These are phyloP conservation scores for Diaporthe longicolla DNA, from an alignment of 2,329 filamentous ascomycete species.

Conservation along the genomic window DNA sequence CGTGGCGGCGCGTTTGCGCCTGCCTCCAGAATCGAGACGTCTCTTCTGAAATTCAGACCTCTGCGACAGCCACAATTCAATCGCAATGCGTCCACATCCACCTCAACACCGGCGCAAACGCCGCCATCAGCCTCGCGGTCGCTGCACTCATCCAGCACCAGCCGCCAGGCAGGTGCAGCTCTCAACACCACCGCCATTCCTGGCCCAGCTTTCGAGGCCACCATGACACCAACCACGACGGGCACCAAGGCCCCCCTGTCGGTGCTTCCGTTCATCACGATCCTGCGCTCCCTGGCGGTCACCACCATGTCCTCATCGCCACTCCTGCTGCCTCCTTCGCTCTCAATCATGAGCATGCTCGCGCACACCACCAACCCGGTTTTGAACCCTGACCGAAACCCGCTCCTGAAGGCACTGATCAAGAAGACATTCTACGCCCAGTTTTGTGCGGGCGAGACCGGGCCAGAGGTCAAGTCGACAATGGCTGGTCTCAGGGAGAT, in stretches of 20 bases:
- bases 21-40: constrained; percentile 28
- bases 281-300: constrained; percentile 79
- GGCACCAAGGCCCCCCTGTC: constrained; percentile 65
- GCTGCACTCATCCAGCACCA: constrained; percentile 46
- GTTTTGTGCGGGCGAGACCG: constrained; percentile 88
- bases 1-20: constrained; percentile 32
- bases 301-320: constrained; percentile 79
- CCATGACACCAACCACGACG: constrained; percentile 24
- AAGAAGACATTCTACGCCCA: constrained; percentile 91
- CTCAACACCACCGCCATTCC: constrained; percentile 42
- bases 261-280: constrained; percentile 74
- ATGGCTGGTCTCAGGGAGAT: constrained; percentile 77
- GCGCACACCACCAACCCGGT: constrained; percentile 77
- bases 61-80: constrained; percentile 43
- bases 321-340: constrained; percentile 77
- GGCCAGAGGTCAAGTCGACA: constrained; percentile 75
- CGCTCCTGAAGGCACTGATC: constrained; percentile 76
- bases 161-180: constrained; percentile 31
- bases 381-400: constrained; percentile 82
- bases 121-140: constrained; percentile 45
- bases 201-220: constrained; percentile 37
- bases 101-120: constrained; percentile 15
- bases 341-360: constrained; percentile 76
- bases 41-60: constrained; percentile 39
- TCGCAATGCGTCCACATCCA: constrained; percentile 36